Evolutionary conservation across 768 basidiomycete species (phyloP).

Genomic region (Xerocomellus chrysenteron): DNA sequence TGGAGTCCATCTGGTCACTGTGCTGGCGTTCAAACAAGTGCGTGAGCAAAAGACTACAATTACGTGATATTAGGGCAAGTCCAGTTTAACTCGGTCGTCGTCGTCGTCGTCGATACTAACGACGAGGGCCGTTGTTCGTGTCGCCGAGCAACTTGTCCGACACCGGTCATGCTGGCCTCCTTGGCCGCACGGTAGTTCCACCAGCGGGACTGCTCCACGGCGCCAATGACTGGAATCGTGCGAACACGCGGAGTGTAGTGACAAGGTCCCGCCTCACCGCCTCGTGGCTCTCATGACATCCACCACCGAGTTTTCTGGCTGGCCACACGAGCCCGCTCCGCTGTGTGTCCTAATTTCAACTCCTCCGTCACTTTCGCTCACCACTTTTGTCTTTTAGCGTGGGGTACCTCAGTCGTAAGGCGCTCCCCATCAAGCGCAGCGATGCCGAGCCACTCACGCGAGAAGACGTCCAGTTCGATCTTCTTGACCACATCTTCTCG

Average conservation of each 20-base stretch:
- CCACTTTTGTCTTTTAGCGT: slow-evolving; percentile 36
- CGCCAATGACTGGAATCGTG: slow-evolving; percentile 27
- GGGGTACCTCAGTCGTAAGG: slow-evolving; percentile 59
- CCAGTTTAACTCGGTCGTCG: neutral
- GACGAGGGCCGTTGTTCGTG: slow-evolving; percentile 4
- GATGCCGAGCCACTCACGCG: slow-evolving; percentile 83
- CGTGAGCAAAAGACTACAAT: slow-evolving; percentile 27
- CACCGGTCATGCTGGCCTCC: neutral
- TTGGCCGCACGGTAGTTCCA: neutral
- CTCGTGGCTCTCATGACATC: slow-evolving; percentile 47
- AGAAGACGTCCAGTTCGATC: slow-evolving; percentile 84
- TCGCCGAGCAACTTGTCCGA: slow-evolving; percentile 1
- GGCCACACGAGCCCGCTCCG: slow-evolving; percentile 51
- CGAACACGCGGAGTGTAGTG: slow-evolving; percentile 25
- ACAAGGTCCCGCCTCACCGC: slow-evolving; percentile 32
- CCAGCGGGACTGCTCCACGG: slow-evolving; percentile 8
- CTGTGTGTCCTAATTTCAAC: slow-evolving; percentile 42
- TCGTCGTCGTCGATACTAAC: slow-evolving; percentile 9
- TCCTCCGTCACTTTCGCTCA: slow-evolving; percentile 14
- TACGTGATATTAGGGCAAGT: slow-evolving; percentile 24
- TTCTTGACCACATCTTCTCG: slow-evolving; percentile 76
- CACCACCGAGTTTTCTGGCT: slow-evolving; percentile 39
- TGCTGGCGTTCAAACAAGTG: neutral
- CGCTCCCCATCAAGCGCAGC: slow-evolving; percentile 76
- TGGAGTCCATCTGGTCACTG: slow-evolving; percentile 21